Conservation (phyloP, 139 green algal species). For the Marvania coccoides region DNA sequence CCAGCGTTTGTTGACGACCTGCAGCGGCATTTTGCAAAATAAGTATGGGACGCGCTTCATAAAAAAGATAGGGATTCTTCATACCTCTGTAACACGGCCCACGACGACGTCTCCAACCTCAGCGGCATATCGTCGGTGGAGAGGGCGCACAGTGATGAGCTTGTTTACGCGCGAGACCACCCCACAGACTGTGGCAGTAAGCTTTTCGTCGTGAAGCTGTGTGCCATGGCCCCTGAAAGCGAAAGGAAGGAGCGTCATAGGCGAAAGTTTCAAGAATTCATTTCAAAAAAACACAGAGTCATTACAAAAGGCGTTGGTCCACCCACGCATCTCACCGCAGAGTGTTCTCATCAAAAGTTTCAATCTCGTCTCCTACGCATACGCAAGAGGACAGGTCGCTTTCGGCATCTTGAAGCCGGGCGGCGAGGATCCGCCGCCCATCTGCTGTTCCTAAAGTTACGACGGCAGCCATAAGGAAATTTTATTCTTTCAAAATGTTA, state of each 20-base stretch:
- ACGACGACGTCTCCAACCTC: slow-evolving; percentile 79
- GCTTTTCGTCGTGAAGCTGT: slow-evolving; percentile 45
- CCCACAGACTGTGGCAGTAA: slow-evolving; percentile 67
- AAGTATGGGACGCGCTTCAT: not conserved
- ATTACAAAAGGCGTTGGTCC: not conserved
- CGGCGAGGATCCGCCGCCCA: not conserved
- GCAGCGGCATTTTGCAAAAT: not conserved
- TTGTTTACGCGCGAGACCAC: slow-evolving; percentile 71
- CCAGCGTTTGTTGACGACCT: slow-evolving; percentile 75
- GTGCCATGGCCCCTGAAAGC: slow-evolving; percentile 73
- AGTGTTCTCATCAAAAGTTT: slow-evolving; percentile 13
- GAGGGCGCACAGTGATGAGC: slow-evolving; percentile 63
- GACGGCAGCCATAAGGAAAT: too few relatives aligned
- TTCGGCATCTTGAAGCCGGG: not conserved
- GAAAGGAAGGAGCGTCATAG: too few relatives aligned
- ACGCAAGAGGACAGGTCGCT: slow-evolving; percentile 14
- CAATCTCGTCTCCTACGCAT: slow-evolving; percentile 41
- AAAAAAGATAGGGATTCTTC: slow-evolving; percentile 1
- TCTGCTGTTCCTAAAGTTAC: not conserved
- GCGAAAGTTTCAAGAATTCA: too few relatives aligned
- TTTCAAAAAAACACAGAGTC: too few relatives aligned
- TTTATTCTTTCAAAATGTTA: too few relatives aligned
- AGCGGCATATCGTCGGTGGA: slow-evolving; percentile 50
- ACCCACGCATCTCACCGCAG: not conserved
- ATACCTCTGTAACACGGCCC: slow-evolving; percentile 63